Base-by-base conservation (phyloP, 257 asterid genomes). In the Ehretia macrophylla region DNA sequence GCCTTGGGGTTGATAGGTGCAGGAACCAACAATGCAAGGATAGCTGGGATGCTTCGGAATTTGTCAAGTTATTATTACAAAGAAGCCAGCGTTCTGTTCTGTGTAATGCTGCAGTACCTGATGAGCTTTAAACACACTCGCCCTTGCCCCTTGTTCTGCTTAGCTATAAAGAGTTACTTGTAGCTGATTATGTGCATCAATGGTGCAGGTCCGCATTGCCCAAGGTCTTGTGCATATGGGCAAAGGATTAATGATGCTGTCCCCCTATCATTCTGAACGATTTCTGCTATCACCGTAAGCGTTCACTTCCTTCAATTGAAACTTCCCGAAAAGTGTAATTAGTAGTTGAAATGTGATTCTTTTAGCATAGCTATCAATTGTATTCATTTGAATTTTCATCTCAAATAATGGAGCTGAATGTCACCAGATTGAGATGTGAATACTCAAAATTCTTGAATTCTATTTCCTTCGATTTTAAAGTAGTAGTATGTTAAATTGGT, bases 1-100 rank as follows among this genome's bases (percentile, higher is more conserved):
- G 80, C 99, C 8, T 72, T 93, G 80, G 99, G 99, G 18, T 73
- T 93, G 81, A 93, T 93, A 59, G 99, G 99, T 52, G 95, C 96
- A 40, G 99, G 99, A 68, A 93, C 99, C 67, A 93, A 93, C 81
- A 93, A 93, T 65, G 99, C 99, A 10, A 85, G 99, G 70, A 93
- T 93, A 70, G 95, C 97, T 70, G 97, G 96, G 69, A 86, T 93
- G 97, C 97, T 93, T 68, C 92, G 99, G 4, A 93, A 86, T 69
- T 81, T 93, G 51, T 89, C 99, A 51, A 89, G 97, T 78, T 93
- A 89, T 82, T 93, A 89, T 77, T 89, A 89, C 72, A 89, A 93
- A 73, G 99, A 89, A 68, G 94, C 99, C 58, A 86, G 88, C 78
- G 86, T 93, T 68, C 92, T 93, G n/a, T 93, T 93, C 65, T 89